phyloP scores from a whole-genome alignment of 257 asterid species.

The Lycium barbarum region DNA sequence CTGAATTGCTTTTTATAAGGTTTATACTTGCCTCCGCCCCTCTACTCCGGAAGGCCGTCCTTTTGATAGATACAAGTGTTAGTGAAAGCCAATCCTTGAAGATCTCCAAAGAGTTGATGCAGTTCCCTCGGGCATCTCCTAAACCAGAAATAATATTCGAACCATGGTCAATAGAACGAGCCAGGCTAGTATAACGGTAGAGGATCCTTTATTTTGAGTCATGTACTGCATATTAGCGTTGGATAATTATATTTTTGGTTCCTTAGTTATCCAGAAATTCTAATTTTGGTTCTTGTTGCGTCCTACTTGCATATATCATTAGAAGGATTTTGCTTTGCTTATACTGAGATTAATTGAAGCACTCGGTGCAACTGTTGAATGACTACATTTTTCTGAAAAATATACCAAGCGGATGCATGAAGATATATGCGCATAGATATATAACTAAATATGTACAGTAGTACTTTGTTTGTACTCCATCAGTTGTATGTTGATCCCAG shows the following conservation, averaged over 20 bases:
- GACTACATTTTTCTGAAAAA: neutral
- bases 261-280: neutral
- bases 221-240: neutral
- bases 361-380: neutral
- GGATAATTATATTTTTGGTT: neutral
- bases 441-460: too few relatives aligned
- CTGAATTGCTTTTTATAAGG: neutral
- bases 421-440: neutral
- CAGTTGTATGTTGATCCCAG: neutral
- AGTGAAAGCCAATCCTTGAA: neutral
- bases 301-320: neutral
- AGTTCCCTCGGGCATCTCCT: neutral
- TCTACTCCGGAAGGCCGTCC: neutral
- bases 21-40: neutral
- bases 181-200: neutral
- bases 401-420: neutral
- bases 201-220: neutral
- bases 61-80: neutral
- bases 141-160: neutral
- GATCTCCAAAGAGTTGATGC: neutral
- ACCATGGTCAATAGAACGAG: neutral
- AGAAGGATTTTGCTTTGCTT: neutral
- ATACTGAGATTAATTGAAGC: neutral
- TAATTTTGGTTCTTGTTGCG: neutral
- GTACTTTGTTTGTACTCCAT: constrained; percentile 18